Evolutionary conservation across 1,284 basidiomycete species (phyloP), one percentile per base, ranked within the genome.

Genomic region (Salmacisia buchloeana): DNA sequence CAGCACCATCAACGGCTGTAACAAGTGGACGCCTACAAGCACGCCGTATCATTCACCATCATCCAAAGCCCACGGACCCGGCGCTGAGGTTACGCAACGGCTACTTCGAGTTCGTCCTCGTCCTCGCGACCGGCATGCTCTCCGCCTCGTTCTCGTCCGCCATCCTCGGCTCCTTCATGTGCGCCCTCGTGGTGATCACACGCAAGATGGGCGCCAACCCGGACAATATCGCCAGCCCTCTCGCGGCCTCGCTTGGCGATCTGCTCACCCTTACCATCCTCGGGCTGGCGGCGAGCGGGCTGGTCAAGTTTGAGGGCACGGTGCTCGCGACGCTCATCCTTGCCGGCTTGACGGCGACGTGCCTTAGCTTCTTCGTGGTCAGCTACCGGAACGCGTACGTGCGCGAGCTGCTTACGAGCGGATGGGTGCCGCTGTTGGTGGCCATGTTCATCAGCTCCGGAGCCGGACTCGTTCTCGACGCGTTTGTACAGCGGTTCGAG

Each of bases 181-280:
- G 89, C 75, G 83, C 83, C 6, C 84, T 97, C 25, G 86, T 97
- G 41, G 84, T 97, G 23, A 67, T 90, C 2, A 92, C 92, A 77
- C 83, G 91, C 56, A 85, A 83, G 72, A 85, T 85, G 61, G 86
- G 88, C 2, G 85, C 89, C 43, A 89, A 98, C 80, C 94, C 94
- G 61, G 93, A 97, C 78, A 97, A 97, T 79, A 94, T 97, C 69
- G 91, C 93, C 2, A 91, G 94, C 0, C 92, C 94, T 0, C 84
- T 97, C 4, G 94, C 94, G 0, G 87, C 92, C 2, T 94, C 91
- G 69, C 84, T 97, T 0, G 94, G 94, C 9, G 94, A 97, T 76
- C 84, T 98, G 33, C 84, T 97, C 60, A 96, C 94, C 0, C 85
- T 82, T n/a, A 77, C 77, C 6, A 68, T 82, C 36, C 70, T 82